Evolutionary conservation across 2,329 filamentous ascomycete genomes (phyloP).

Genomic region (Lojkania enalia): DNA sequence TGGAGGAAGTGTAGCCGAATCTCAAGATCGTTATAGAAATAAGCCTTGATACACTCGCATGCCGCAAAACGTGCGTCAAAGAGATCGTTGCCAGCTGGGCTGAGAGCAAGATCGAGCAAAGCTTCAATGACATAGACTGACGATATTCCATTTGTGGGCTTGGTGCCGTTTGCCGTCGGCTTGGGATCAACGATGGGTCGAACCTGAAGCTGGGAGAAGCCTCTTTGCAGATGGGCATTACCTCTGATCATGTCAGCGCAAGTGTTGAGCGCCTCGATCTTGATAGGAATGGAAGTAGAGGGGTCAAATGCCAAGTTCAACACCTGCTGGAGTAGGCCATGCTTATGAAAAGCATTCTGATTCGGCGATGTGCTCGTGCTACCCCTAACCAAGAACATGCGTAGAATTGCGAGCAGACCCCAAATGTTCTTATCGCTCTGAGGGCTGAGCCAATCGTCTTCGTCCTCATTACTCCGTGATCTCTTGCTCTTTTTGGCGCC

Average conservation of each 20-base stretch:
- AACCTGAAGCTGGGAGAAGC: constrained; percentile 85
- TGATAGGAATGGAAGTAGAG: constrained; percentile 73
- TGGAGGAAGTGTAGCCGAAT: constrained; percentile 85
- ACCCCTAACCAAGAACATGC: constrained; percentile 82
- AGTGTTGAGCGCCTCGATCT: constrained; percentile 80
- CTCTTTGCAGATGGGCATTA: constrained; percentile 79
- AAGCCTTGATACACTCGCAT: constrained; percentile 89
- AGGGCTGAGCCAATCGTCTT: constrained; percentile 73
- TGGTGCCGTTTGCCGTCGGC: constrained; percentile 44
- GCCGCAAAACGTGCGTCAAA: constrained; percentile 84
- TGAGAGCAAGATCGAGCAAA: constrained; percentile 79
- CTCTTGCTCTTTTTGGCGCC: constrained; percentile 60
- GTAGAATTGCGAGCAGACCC: constrained; percentile 82
- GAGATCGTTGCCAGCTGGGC: constrained; percentile 65
- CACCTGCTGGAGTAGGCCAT: constrained; percentile 76
- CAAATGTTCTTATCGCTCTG: constrained; percentile 90
- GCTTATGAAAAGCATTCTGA: constrained; percentile 82
- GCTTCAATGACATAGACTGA: constrained; percentile 92
- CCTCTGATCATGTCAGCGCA: constrained; percentile 87
- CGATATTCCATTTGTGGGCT: constrained; percentile 55
- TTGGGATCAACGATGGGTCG: constrained; percentile 59
- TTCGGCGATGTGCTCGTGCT: constrained; percentile 80
- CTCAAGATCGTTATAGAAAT: constrained; percentile 78
- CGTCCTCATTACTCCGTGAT: constrained; percentile 57
- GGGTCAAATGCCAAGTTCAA: constrained; percentile 81